Evolutionary conservation across 2,329 filamentous ascomycete species (phyloP), one percentile per base, ranked within the genome.

Genomic region (Orbilia javanica): DNA sequence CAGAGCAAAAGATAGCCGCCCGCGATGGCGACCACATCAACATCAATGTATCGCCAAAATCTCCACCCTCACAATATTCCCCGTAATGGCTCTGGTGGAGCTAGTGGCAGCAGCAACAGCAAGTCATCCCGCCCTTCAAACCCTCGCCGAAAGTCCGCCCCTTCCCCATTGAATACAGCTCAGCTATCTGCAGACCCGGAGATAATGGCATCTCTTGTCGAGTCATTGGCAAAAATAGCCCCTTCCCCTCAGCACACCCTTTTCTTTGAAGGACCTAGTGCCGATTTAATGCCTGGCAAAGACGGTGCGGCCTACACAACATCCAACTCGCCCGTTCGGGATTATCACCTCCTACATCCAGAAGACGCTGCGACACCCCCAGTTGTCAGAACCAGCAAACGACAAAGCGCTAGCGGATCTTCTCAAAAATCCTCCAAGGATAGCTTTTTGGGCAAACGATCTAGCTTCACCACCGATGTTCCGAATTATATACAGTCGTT

Each of bases 321-420:
- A 50, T 72, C 67, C 53, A 69, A 55, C 36, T 72, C 67, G 42
- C 62, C 69, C 48, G 57, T 64, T 64, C 66, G 80, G 48, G 80
- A 81, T 50, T 74, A 79, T 53, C 84, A 86, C 60, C 85, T 86
- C 80, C 79, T 87, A 67, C 86, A 87, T 79, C 85, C 86, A 39
- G 87, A 89, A 83, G 87, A 89, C 84, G 88, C 88, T 48, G 88
- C 88, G 34, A 85, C 87, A 78, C 85, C 93, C 11, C 93, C 94
- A 18, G 88, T 95, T 68, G 88, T 96, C 81, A 90, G 91, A 80
- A 97, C 94, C 34, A 89, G 93, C 34, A 94, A 94, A 83, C 91
- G 91, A 6, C 92, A 92, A 0, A 93, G 92, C 63, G 85, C 92
- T 64, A 57, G 79, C 76, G 57, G 70, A n/a, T 64, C 71, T 39